phyloP scores from a whole-genome alignment of 163 green algal genomes.

The Chloroidium sp. region DNA sequence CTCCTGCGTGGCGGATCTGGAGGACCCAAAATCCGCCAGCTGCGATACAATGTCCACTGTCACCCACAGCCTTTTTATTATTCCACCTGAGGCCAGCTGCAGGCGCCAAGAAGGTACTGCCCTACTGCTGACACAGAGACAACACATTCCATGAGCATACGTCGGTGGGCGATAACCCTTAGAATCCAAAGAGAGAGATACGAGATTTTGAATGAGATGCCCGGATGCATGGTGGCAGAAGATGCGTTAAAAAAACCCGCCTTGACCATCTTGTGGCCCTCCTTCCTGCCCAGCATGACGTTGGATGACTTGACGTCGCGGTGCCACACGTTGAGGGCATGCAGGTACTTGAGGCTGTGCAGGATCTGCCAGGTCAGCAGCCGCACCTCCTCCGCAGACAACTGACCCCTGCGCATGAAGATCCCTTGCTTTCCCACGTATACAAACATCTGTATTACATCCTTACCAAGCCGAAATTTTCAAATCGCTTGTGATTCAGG shows the following conservation, averaged over 20 bases:
- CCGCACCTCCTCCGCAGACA: constrained; percentile 28
- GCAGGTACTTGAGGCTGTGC: constrained; percentile 61
- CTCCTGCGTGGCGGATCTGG: constrained; percentile 31
- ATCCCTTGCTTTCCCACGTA: background rate
- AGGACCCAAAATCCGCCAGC: constrained; percentile 61
- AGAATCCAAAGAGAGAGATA: no score
- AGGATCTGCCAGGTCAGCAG: constrained; percentile 56
- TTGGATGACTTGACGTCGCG: constrained; percentile 85
- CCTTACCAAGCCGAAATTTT: background rate
- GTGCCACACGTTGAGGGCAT: constrained; percentile 70
- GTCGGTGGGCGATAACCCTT: no score
- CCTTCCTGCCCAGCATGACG: constrained; percentile 55
- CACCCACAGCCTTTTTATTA: no score
- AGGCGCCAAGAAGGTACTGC: no score
- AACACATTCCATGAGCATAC: no score
- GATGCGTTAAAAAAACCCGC: background rate
- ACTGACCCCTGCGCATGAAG: constrained; percentile 33
- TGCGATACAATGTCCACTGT: no score
- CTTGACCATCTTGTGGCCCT: constrained; percentile 54
- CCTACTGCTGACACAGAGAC: no score
- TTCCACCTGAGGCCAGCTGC: no score
- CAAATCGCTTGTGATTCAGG: no score
- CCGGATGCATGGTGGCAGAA: no score
- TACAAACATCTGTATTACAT: background rate
- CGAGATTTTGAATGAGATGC: no score